A percentile compares a stretch with the other conserved stretches of the same genome.
Conservation (phyloP, 2,329 filamentous ascomycete genomes). For the Coccinonectria pachysandricola region DNA sequence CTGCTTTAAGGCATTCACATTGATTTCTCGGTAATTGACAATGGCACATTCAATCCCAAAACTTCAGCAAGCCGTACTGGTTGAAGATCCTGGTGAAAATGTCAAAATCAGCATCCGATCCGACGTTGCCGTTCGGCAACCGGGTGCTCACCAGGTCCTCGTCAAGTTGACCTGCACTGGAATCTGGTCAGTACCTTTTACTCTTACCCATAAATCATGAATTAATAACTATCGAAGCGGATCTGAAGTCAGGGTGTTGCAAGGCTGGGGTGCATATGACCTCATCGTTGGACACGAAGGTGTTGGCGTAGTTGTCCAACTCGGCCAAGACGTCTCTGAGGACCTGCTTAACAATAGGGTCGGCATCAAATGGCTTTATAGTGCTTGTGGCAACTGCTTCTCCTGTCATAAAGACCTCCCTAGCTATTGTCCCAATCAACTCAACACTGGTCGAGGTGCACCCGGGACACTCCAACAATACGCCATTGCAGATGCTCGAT, state of each 20-base stretch:
- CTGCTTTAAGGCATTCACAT: too few species aligned
- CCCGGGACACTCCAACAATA: constrained; percentile 24
- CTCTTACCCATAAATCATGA: neutral
- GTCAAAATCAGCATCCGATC: constrained; percentile 4
- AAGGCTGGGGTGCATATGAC: constrained; percentile 19
- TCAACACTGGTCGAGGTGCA: constrained; percentile 30
- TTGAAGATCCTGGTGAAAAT: constrained; percentile 7
- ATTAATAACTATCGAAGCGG: constrained; percentile 10
- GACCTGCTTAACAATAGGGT: constrained; percentile 25
- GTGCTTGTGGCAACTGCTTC: constrained; percentile 27
- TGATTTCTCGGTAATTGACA: neutral
- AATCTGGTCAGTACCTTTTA: constrained; percentile 7
- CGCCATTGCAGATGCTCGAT: constrained; percentile 18
- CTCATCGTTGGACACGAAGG: constrained; percentile 22
- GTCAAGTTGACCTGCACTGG: constrained; percentile 12
- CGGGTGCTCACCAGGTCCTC: constrained; percentile 4
- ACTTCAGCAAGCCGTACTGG: constrained; percentile 8
- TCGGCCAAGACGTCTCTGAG: constrained; percentile 18
- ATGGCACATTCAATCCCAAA: constrained; percentile 4
- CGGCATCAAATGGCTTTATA: constrained; percentile 35
- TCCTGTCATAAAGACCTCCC: constrained; percentile 23
- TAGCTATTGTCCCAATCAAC: constrained; percentile 31
- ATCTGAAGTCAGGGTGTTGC: constrained; percentile 21
- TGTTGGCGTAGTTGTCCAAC: constrained; percentile 18
- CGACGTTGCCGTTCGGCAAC: constrained; percentile 2